Percentiles rank a stretch among this genome's conserved stretches.
These are phyloP conservation scores for Neoboletus brunneissimus DNA, from an alignment of 768 basidiomycete species.

Conservation along the genomic window DNA sequence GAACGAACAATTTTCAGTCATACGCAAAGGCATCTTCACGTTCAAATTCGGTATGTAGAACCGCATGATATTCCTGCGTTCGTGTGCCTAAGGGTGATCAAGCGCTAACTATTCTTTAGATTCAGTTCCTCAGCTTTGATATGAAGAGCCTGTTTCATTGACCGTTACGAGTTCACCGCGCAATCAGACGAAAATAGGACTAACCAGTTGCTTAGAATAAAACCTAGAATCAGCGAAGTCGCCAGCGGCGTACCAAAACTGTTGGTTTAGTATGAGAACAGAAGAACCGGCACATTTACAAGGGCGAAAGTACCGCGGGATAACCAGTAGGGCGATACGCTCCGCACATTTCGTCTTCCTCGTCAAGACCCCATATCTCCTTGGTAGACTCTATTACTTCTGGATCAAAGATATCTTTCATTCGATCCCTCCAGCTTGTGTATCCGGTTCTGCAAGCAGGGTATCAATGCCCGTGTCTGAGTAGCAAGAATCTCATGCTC, in stretches of 20 bases:
- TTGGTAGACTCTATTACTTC: constrained; percentile 2
- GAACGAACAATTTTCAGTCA: background rate
- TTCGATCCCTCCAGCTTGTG: constrained; percentile 2
- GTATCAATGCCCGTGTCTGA: background rate
- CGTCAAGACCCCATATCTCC: constrained; percentile 4
- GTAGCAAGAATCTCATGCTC: background rate
- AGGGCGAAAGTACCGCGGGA: background rate
- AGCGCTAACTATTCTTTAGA: background rate
- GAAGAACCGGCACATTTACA: background rate
- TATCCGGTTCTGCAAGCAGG: constrained; percentile 1
- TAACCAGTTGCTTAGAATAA: constrained; percentile 4
- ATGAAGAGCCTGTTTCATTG: background rate
- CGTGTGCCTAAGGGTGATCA: background rate
- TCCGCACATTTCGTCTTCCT: constrained; percentile 3
- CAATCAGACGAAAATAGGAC: background rate
- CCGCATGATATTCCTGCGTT: background rate
- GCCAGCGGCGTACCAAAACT: constrained; percentile 5
- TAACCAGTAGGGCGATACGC: constrained; percentile 4
- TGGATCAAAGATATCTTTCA: constrained; percentile 1
- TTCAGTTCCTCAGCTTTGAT: constrained; percentile 6
- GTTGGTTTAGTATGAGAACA: background rate
- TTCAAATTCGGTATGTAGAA: background rate
- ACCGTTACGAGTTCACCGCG: background rate
- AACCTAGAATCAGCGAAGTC: constrained; percentile 2
- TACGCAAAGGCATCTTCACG: background rate